A percentile compares a stretch with the other conserved stretches of the same genome.
These are phyloP conservation scores for Aspergillus sp. DNA, from an alignment of 2,329 filamentous ascomycete species.

Conservation along the genomic window DNA sequence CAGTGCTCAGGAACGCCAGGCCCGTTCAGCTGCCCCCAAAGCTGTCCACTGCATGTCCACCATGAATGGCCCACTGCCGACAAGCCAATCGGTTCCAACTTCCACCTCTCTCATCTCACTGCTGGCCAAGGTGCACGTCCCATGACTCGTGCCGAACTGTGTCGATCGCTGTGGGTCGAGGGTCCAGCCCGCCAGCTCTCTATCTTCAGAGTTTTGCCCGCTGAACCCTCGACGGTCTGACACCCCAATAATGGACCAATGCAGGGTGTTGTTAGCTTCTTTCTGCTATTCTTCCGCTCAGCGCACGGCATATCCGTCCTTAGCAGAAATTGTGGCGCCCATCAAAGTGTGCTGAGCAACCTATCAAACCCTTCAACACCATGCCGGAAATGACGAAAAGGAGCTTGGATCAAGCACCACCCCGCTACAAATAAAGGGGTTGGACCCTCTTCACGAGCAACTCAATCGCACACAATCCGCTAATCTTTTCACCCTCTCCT, in stretches of 20 bases:
- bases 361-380: neutral
- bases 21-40: no score
- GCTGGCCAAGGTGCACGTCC: neutral
- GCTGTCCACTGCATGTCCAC: neutral
- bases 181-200: neutral
- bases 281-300: neutral
- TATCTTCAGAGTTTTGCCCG: neutral
- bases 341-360: neutral
- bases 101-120: neutral
- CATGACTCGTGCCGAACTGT: slow-evolving; percentile 4
- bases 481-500: neutral
- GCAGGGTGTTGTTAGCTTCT: neutral
- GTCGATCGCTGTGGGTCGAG: slow-evolving; percentile 8
- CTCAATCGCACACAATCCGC: neutral
- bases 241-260: neutral
- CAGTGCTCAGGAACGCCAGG: no score
- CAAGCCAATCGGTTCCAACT: neutral
- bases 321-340: neutral
- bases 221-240: neutral
- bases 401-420: neutral
- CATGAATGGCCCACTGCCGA: neutral
- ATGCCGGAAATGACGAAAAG: neutral
- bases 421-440: slow-evolving; percentile 3
- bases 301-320: neutral
- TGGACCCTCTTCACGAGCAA: neutral